Evolutionary conservation across 169 alveolate genomes (phyloP).

Genomic region (Besnoitia besnoiti): DNA sequence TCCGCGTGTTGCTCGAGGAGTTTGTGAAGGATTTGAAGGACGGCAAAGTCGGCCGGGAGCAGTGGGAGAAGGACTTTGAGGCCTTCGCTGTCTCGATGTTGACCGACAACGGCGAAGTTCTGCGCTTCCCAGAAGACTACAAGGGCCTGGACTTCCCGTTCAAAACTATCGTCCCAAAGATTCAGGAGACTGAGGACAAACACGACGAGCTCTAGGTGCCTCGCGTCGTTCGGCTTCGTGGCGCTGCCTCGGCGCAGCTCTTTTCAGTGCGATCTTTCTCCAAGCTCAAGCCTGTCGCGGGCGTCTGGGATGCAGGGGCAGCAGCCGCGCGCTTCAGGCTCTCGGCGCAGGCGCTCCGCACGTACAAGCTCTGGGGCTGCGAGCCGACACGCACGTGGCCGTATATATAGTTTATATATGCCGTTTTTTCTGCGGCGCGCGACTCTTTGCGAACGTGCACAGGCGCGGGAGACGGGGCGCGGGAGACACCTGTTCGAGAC

Average conservation of each 20-base stretch:
- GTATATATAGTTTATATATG: too few relatives aligned
- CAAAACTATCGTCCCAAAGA: constrained; percentile 11
- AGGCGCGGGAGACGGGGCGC: too few relatives aligned
- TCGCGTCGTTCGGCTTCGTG: neutral
- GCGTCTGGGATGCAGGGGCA: too few relatives aligned
- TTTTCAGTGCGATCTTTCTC: too few relatives aligned
- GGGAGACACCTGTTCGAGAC: too few relatives aligned
- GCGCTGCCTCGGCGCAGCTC: neutral
- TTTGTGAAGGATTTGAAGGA: constrained; percentile 41
- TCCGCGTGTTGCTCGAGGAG: constrained; percentile 45
- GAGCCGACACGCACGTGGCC: too few relatives aligned
- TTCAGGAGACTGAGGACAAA: constrained; percentile 16
- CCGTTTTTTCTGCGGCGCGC: too few relatives aligned
- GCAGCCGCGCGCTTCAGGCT: too few relatives aligned
- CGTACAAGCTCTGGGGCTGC: too few relatives aligned
- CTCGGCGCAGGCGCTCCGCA: too few relatives aligned
- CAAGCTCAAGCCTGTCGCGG: too few relatives aligned
- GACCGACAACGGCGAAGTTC: constrained; percentile 59
- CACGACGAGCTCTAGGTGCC: constrained; percentile 50
- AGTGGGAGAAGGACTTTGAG: constrained; percentile 50
- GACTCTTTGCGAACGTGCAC: too few relatives aligned
- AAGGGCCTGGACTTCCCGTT: constrained; percentile 49
- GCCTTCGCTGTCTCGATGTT: constrained; percentile 57
- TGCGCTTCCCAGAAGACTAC: constrained; percentile 65
- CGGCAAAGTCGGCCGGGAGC: constrained; percentile 44